Evolutionary conservation across 108 stramenopile species (phyloP), one percentile per base, ranked within the genome.

Genomic region (Fragilariopsis cylindrus): DNA sequence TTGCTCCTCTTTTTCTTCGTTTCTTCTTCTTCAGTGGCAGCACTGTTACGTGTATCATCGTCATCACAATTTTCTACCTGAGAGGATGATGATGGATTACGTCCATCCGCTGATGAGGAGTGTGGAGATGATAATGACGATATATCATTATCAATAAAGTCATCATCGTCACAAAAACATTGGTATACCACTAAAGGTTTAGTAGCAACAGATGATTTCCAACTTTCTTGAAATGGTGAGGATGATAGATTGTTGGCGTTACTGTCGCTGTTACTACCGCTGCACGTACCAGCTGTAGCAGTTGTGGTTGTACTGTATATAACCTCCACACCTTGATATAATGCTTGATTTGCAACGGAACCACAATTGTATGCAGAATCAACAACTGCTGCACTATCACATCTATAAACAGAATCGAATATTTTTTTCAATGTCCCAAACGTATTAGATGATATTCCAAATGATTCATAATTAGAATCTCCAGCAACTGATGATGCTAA

Each of bases 301-400:
- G 30, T 30, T 30, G 30, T 30, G 11, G 58, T 60, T 60, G 39
- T 60, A 40, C 18, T 30, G 65, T 43, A 43, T 13, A 65, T 48
- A n/a, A 65, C 65, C n/a, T 65, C 65, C 9, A 65, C 65, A 46
- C 65, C 65, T 46, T 65, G 65, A 13, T 65, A 65, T 1, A 65
- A 18, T 5, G 65, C 65, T 46, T 65, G 45, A 19, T 48, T 45
- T 7, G 65, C 46, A 3, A 46, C 19, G 19, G 65, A 65, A 13
- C 65, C 65, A 12, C 65, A 65, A 11, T 39, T 21, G 46, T 65
- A 39, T 0, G 21, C 62, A 46, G 43, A 18, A 19, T 45, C 65
- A 13, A 65, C 46, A 0, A 65, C 65, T n/a, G 65, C 65, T 5
- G 65, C 65, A 43, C 65, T 65, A 13, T 65, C 65, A 43, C 65